Evolutionary conservation across 129 eudicot species (phyloP), one percentile per base, ranked within the genome.

Genomic region (Cynara cardunculus): DNA sequence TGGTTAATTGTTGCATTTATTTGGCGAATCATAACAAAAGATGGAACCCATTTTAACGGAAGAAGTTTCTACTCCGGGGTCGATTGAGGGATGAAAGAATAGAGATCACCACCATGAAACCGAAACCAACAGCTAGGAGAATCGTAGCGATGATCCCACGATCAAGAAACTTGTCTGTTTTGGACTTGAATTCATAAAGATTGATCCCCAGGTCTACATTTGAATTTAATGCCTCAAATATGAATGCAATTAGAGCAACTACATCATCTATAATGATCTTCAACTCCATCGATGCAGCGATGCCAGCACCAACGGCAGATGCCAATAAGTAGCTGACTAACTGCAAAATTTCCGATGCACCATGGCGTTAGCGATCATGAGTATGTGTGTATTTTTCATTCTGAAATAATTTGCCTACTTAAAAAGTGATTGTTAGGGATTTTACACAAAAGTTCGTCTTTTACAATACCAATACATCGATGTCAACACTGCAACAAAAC

Each of bases 261-360:
- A 72, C 1, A n/a, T 4, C 28, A 2, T 84, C 39, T 9, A 62
- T 4, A 0, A 32, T 0, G 22, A 30, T 69, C 71, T 80, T 86
- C 1, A 86, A 73, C 77, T 89, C 92, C 14, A 68, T 25, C 11
- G 85, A 81, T 64, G 80, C 86, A 3, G 87, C 90, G 73, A 86
- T 75, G 27, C 92, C 88, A 21, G 87, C 90, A 10, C 90, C 92
- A 72, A 80, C 80, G 37, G 86, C 92, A 5, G 73, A 75, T 82
- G 92, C 92, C 66, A 89, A 76, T 11, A 86, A 34, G 21, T 82
- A 84, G 69, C 87, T 80, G 1, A 84, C 24, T 75, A 87, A 82
- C 84, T 82, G 75, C 70, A 71, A 73, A 14, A 39, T 61, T 32
- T 39, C 30, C 49, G 30, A 39, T 39, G 28, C 46, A 25, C 1